Percentiles rank a stretch among this genome's conserved stretches.
Evolutionary conservation across 257 asterid species (phyloP).

Genomic region (Verbascum thapsus): DNA sequence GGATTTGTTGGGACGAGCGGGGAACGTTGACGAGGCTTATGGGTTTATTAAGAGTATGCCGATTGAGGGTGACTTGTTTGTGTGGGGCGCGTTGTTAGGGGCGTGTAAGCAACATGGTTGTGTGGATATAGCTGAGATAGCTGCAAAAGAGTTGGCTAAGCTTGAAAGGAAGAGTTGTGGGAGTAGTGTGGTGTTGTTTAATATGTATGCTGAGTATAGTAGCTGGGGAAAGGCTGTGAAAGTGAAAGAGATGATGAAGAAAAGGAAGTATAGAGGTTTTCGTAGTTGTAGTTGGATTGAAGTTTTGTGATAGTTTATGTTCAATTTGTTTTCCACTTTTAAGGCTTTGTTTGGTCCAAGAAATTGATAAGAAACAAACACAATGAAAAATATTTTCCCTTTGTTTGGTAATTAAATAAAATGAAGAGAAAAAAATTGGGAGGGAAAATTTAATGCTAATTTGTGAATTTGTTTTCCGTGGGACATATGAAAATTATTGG

Average conservation of each 20-base stretch:
- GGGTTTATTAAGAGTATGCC: constrained; percentile 51
- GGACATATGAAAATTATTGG: no score
- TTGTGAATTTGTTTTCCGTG: no score
- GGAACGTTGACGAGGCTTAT: constrained; percentile 60
- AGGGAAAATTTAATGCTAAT: no score
- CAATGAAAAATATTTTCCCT: no score
- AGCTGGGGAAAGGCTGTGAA: constrained; percentile 54
- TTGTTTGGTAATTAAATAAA: no score
- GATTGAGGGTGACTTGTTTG: constrained; percentile 53
- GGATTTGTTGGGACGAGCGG: constrained; percentile 70
- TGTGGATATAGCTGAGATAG: constrained; percentile 60
- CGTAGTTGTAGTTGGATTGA: constrained; percentile 68
- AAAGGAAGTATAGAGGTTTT: constrained; percentile 47
- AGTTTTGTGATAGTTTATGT: constrained; percentile 31
- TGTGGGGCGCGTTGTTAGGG: constrained; percentile 82
- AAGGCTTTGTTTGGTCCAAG: no score
- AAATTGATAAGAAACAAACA: no score
- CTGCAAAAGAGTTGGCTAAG: constrained; percentile 49
- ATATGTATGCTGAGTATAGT: constrained; percentile 48
- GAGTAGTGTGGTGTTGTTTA: constrained; percentile 47
- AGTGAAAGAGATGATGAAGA: constrained; percentile 56
- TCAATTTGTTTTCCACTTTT: no score
- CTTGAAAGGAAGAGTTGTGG: constrained; percentile 73
- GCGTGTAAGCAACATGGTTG: constrained; percentile 61
- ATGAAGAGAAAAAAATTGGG: no score